Conservation (phyloP, 352 stramenopile genomes). For the Phytophthora pseudosyringae region DNA sequence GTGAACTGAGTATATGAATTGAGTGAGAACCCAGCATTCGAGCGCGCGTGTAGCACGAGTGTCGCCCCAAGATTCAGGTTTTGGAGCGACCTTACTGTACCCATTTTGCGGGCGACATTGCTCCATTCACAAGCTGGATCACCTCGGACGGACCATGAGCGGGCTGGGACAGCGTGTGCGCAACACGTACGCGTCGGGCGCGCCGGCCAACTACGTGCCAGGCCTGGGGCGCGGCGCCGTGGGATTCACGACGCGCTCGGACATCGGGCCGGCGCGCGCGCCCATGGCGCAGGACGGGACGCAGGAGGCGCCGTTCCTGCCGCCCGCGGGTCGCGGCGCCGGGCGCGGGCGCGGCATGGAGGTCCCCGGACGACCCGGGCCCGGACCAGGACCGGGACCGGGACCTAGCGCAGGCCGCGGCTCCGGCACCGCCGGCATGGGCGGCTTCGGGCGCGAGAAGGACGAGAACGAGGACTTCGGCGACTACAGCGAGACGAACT, state of each 20-base stretch:
- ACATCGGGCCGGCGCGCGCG: slow-evolving; percentile 93
- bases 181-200: slow-evolving; percentile 88
- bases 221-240: slow-evolving; percentile 95
- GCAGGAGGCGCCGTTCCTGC: slow-evolving; percentile 75
- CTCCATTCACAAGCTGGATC: too few relatives aligned
- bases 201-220: slow-evolving; percentile 96
- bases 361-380: slow-evolving; percentile 19
- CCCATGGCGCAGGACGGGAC: slow-evolving; percentile 66
- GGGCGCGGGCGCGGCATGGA: slow-evolving; percentile 64
- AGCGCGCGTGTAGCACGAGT: too few relatives aligned
- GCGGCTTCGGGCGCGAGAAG: slow-evolving; percentile 83
- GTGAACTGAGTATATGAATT: too few relatives aligned
- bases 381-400: slow-evolving; percentile 18
- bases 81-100: too few relatives aligned
- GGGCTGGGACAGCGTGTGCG: slow-evolving; percentile 70
- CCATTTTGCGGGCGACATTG: too few relatives aligned
- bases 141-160: slow-evolving; percentile 51
- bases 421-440: slow-evolving; percentile 81
- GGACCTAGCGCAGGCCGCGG: slow-evolving; percentile 57
- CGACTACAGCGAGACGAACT: slow-evolving; percentile 93
- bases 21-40: too few relatives aligned
- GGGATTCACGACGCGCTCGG: slow-evolving; percentile 97
- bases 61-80: too few relatives aligned
- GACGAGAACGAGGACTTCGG: slow-evolving; percentile 89
- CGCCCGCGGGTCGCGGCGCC: slow-evolving; percentile 71